Base-by-base conservation (phyloP, 2,329 filamentous ascomycete species). In the Fonsecaea pedrosoi region DNA sequence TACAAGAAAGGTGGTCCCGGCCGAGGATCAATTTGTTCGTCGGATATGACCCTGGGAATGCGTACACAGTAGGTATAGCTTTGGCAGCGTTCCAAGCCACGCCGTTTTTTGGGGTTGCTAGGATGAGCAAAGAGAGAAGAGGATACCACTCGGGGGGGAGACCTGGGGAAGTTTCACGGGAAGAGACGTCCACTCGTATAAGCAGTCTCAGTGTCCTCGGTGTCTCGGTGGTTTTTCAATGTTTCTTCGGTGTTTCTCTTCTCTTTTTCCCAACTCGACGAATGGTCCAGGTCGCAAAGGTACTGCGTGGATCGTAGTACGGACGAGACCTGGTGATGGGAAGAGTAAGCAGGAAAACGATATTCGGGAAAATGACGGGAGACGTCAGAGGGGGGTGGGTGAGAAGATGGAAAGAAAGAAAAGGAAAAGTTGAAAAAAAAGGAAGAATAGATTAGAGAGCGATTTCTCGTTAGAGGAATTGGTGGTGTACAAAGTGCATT, bases 1-100 rank as follows among this genome's bases (percentile, higher is more conserved):
- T 56, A 45, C 57, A 25, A 54, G 54, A 62, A 62, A 45, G 62
- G 53, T 40, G 42, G 60, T 34, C 30, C 35, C 53, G 60, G 54
- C 64, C 64, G 67, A 69, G 65, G 65, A 66, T 64, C 54, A 21
- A 8, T 48, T 15, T 25, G 45, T 30, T 5, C 30, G 45, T 56
- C 25, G 62, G 35, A 59, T 50, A 60, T 32, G 55, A 18, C 25
- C 32, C 54, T 56, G 55, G 65, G 60, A 55, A 55, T 62, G 55
- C 25, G 3, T 32, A 32, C 35, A 50, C 25, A 35, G 18, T 30
- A 50, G 45, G 45, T 50, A 50, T 50, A 30, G 45, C 45, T 50
- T 25, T 42, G 48, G 30, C 60, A 50, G 32, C 3, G 37, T 25
- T 48, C 38, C 53, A 32, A 55, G 50, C 35, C 34, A 40, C n/a